Evolutionary conservation across 768 basidiomycete species (phyloP).

Genomic region (Termitomyces sp.): DNA sequence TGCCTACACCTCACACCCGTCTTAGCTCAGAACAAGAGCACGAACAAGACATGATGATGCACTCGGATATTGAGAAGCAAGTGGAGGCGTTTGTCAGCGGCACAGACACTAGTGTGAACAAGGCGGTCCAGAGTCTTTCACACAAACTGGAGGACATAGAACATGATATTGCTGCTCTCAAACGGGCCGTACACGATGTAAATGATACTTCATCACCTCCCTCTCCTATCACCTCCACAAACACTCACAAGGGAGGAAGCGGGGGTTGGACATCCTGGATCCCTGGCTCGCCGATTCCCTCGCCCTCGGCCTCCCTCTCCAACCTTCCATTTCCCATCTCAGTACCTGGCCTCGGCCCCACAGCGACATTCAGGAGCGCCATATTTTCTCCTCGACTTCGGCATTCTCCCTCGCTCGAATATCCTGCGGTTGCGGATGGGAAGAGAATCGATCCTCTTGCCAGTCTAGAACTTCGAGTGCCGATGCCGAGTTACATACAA

Average conservation of each 20-base stretch:
- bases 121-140: slow-evolving; percentile 44
- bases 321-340: slow-evolving; percentile 29
- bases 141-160: slow-evolving; percentile 69
- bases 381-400: slow-evolving; percentile 63
- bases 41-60: slow-evolving; percentile 21
- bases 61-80: slow-evolving; percentile 43
- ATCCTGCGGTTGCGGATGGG: slow-evolving; percentile 17
- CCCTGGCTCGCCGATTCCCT: not conserved
- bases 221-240: not conserved
- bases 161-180: slow-evolving; percentile 73
- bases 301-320: not conserved
- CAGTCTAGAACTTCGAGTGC: slow-evolving; percentile 48
- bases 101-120: slow-evolving; percentile 42
- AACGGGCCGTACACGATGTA: slow-evolving; percentile 47
- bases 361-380: slow-evolving; percentile 67
- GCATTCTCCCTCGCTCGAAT: slow-evolving; percentile 42
- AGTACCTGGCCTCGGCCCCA: slow-evolving; percentile 25
- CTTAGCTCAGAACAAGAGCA: slow-evolving; percentile 1
- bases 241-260: slow-evolving; percentile 21
- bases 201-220: slow-evolving; percentile 23
- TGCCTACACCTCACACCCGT: not conserved
- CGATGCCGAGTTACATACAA: slow-evolving; percentile 49
- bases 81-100: slow-evolving; percentile 58
- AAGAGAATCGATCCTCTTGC: slow-evolving; percentile 37
- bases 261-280: slow-evolving; percentile 61